Conservation (phyloP, 129 eudicot species). For the Heracleum sosnowskyi region DNA sequence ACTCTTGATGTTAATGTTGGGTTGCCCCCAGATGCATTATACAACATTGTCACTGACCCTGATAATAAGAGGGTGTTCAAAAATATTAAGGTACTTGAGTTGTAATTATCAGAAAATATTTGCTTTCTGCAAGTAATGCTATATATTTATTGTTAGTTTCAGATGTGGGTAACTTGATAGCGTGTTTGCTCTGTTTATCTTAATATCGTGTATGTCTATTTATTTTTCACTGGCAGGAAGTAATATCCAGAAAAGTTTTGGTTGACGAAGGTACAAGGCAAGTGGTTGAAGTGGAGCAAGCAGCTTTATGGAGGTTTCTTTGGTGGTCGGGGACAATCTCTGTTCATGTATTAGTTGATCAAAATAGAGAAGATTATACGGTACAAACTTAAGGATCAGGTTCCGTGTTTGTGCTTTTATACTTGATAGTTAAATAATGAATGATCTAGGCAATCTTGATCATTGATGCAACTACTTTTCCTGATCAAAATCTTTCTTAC, state of each 20-base stretch:
- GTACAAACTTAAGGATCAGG: constrained; percentile 28
- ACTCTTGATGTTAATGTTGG: constrained; percentile 66
- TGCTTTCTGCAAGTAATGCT: not conserved
- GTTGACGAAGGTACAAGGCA: constrained; percentile 86
- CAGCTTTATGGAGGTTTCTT: constrained; percentile 96
- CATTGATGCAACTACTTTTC: not conserved
- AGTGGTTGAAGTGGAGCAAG: constrained; percentile 90
- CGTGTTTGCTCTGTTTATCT: not conserved
- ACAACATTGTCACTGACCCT: constrained; percentile 86
- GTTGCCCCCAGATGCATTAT: constrained; percentile 92
- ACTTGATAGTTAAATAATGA: not conserved
- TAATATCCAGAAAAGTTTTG: constrained; percentile 70
- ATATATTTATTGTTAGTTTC: not conserved
- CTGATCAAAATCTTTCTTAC: not conserved
- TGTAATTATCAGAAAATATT: not conserved
- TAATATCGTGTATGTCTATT: not conserved
- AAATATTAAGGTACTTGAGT: constrained; percentile 60
- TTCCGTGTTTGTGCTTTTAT: not conserved
- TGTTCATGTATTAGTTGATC: constrained; percentile 91
- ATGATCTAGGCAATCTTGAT: not conserved
- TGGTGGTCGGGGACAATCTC: constrained; percentile 96
- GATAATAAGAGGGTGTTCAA: constrained; percentile 86
- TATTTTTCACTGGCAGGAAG: constrained; percentile 50
- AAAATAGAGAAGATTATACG: constrained; percentile 71
- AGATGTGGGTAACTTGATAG: not conserved